Conservation (phyloP, 2,329 filamentous ascomycete genomes). For the Trichoderma harzianum region DNA sequence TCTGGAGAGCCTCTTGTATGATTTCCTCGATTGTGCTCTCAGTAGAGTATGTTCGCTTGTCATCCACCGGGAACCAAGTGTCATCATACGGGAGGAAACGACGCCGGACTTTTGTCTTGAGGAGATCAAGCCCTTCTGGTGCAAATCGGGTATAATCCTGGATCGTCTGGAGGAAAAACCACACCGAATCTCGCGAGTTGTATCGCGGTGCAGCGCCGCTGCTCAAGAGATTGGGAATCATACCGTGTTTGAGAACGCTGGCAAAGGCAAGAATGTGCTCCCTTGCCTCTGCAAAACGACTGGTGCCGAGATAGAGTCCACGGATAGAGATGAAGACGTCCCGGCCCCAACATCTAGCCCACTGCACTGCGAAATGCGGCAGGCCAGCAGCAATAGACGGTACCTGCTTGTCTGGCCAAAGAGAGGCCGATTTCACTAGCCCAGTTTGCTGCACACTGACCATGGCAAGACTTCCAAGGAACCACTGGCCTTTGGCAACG, state of each 20-base stretch:
- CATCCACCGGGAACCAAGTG: conserved; percentile 82
- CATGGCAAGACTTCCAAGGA: conserved; percentile 83
- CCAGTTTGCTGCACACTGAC: conserved; percentile 91
- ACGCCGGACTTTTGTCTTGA: conserved; percentile 74
- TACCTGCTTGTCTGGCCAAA: conserved; percentile 81
- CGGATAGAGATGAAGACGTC: conserved; percentile 96
- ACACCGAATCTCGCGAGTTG: conserved; percentile 93
- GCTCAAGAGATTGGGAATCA: conserved; percentile 92
- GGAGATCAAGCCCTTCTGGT: conserved; percentile 68
- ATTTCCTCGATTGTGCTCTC: conserved; percentile 82
- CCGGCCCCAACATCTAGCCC: conserved; percentile 95
- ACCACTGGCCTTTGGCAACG: conserved; percentile 77
- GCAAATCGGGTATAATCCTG: conserved; percentile 86
- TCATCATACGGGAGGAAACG: conserved; percentile 95
- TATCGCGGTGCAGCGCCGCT: conserved; percentile 84
- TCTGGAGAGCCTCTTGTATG: conserved; percentile 88
- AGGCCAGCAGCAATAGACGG: conserved; percentile 88
- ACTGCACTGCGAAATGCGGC: conserved; percentile 89
- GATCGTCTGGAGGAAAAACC: conserved; percentile 96
- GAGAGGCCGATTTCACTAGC: conserved; percentile 80
- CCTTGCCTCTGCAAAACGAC: conserved; percentile 80
- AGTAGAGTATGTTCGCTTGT: conserved; percentile 79
- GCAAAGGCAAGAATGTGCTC: conserved; percentile 95
- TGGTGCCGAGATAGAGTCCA: conserved; percentile 86
- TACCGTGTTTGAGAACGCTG: conserved; percentile 94